Base-by-base conservation (phyloP, 345 rosid species). In the Hevea brasiliensis region DNA sequence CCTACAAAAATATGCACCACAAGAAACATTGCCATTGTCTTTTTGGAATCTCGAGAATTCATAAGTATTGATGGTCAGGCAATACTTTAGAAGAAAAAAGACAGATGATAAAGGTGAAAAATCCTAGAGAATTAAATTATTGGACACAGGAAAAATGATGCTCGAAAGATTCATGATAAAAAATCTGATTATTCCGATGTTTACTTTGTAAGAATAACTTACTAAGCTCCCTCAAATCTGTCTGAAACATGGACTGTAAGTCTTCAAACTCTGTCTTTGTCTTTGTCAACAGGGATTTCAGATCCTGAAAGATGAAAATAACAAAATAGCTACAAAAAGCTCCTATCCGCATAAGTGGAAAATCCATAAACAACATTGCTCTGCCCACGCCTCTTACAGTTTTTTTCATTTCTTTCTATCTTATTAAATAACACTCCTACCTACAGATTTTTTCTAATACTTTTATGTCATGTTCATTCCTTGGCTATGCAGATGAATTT, bases 191-290 rank as follows among this genome's bases (percentile, higher is more conserved):
- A n/a, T n/a, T 8, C 15, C 8, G 27, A 0, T 63, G n/a, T n/a
- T n/a, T n/a, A n/a, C n/a, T n/a, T n/a, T n/a, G n/a, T n/a, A n/a
- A n/a, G n/a, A n/a, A n/a, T 32, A 77, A 71, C 85, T 72, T 79
- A 91, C 99, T 89, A 35, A 90, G 82, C 72, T 85, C 84, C 82
- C 73, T 82, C 74, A 92, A 76, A 80, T 91, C 97, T 73, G 78
- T 85, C 68, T 85, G 91, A 70, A 88, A 68, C 66, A 86, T 91
- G 67, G 70, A 73, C 68, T 89, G n/a, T 70, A 92, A 78, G 71
- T 83, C 84, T 83, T 77, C 80, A 70, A 92, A 89, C 75, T 91
- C 98, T 51, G 64, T 87, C 79, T 85, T 95, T 12, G 92, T 86
- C 58, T 82, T 59, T 40, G 72, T 71, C 68, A 88, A 72, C 81